Evolutionary conservation across 495 filamentous ascomycete species (phyloP).

Genomic region (Aspergillus cristatus): DNA sequence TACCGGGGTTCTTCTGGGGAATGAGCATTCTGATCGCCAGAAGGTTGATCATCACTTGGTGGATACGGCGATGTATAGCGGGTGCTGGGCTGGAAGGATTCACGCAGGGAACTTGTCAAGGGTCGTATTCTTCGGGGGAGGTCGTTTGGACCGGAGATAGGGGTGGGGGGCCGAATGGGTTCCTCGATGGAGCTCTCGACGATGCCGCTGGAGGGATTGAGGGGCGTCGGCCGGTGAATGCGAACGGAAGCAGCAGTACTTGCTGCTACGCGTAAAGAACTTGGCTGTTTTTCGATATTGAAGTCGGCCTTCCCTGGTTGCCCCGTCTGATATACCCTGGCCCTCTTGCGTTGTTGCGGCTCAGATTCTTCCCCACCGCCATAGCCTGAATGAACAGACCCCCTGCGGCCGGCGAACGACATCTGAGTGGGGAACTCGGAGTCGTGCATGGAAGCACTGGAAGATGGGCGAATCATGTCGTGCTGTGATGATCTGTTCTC

Average conservation of each 20-base stretch:
- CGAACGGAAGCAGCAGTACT: conserved; percentile 82
- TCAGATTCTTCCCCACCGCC: conserved; percentile 63
- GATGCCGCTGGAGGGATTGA: conserved; percentile 42
- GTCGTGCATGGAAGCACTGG: conserved; percentile 39
- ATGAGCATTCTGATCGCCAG: conserved; percentile 22
- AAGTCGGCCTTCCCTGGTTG: conserved; percentile 60
- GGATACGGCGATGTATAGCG: conserved; percentile 42
- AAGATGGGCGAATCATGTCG: conserved; percentile 36
- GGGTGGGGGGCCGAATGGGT: conserved; percentile 72
- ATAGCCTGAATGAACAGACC: conserved; percentile 49
- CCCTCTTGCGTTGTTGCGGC: conserved; percentile 54
- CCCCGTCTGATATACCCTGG: conserved; percentile 60
- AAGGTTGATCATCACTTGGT: conserved; percentile 27
- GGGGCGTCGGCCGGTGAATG: conserved; percentile 66
- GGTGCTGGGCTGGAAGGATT: conserved; percentile 30
- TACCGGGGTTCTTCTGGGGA: conserved; percentile 40
- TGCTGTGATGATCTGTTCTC: conserved; percentile 18
- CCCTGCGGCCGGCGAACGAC: conserved; percentile 21
- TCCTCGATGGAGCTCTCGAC: conserved; percentile 56
- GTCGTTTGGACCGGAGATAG: conserved; percentile 46
- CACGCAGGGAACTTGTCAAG: conserved; percentile 30
- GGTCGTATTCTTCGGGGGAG: conserved; percentile 23
- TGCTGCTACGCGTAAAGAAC: conserved; percentile 78
- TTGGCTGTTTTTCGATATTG: conserved; percentile 53
- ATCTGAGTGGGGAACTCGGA: conserved; percentile 23